phyloP scores from a whole-genome alignment of 768 basidiomycete species.

The Suillus occidentalis region DNA sequence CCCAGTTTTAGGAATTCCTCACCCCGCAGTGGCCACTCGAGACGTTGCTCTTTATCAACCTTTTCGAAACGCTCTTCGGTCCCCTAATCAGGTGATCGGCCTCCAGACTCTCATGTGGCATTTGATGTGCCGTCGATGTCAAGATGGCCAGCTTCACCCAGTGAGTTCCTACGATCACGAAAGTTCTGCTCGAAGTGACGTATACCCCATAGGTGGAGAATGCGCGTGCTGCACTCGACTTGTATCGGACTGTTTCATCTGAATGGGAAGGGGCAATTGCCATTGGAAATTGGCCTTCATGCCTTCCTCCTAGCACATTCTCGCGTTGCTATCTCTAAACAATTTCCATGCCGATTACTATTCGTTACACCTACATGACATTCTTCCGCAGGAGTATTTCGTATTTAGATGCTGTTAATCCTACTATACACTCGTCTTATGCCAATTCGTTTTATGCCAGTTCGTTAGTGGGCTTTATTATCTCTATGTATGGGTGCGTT shows the following conservation, averaged over 20 bases:
- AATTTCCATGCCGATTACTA: neutral
- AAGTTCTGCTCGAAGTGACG: slow-evolving; percentile 15
- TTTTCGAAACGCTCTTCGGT: slow-evolving; percentile 69
- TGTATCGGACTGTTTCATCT: slow-evolving; percentile 53
- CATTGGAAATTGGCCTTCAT: slow-evolving; percentile 70
- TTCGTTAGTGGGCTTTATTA: neutral
- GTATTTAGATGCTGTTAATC: slow-evolving; percentile 5
- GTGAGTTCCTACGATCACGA: slow-evolving; percentile 43
- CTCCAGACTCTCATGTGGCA: slow-evolving; percentile 81
- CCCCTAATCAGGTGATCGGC: slow-evolving; percentile 67
- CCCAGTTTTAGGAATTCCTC: slow-evolving; percentile 76
- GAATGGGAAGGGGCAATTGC: slow-evolving; percentile 69
- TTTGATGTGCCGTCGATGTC: slow-evolving; percentile 76
- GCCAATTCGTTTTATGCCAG: slow-evolving; percentile 1
- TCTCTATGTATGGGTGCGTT: slow-evolving; percentile 4
- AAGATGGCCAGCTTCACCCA: slow-evolving; percentile 69
- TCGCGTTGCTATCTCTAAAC: slow-evolving; percentile 71
- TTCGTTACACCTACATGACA: slow-evolving; percentile 3
- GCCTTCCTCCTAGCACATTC: slow-evolving; percentile 75
- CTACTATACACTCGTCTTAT: slow-evolving; percentile 5
- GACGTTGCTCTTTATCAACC: slow-evolving; percentile 83
- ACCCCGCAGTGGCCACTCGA: slow-evolving; percentile 73
- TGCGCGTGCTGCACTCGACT: slow-evolving; percentile 56
- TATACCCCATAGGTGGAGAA: slow-evolving; percentile 62
- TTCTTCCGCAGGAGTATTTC: slow-evolving; percentile 3